Evolutionary conservation across 768 basidiomycete species (phyloP).

Genomic region (Macrocybe gigantea): DNA sequence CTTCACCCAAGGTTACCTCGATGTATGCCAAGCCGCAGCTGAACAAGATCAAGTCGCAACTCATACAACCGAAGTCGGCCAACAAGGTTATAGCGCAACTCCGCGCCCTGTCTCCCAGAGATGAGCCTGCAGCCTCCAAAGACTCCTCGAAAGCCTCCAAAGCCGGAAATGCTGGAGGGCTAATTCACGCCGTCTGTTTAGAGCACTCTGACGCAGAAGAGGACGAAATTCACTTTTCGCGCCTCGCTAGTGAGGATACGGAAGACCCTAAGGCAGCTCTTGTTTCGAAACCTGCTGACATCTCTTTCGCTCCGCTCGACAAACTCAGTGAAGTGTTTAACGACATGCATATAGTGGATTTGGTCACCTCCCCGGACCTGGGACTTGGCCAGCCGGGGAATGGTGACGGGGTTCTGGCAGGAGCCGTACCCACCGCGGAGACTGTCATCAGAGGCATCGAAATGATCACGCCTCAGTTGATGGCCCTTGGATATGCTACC

Average conservation of each 20-base stretch:
- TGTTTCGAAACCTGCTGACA: constrained; percentile 4
- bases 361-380: constrained; percentile 55
- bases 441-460: constrained; percentile 64
- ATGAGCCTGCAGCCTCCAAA: constrained; percentile 18
- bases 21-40: constrained; percentile 45
- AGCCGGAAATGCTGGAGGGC: constrained; percentile 21
- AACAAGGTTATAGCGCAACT: constrained; percentile 71
- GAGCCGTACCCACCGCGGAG: constrained; percentile 70
- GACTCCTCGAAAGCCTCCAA: constrained; percentile 15
- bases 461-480: constrained; percentile 69
- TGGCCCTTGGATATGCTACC: constrained; percentile 75
- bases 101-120: constrained; percentile 48
- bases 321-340: constrained; percentile 44
- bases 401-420: constrained; percentile 61
- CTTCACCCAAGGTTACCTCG: constrained; percentile 31
- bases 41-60: constrained; percentile 60
- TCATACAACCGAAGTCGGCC: constrained; percentile 61
- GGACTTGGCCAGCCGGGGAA: constrained; percentile 75
- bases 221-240: constrained; percentile 47
- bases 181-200: constrained; percentile 78
- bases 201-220: constrained; percentile 57
- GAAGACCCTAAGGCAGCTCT: constrained; percentile 25
- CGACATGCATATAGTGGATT: constrained; percentile 57
- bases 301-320: constrained; percentile 31
- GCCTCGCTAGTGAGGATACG: too few relatives aligned